Base-by-base conservation (phyloP, 139 green algal species). In the Coccomyxa sp. region DNA sequence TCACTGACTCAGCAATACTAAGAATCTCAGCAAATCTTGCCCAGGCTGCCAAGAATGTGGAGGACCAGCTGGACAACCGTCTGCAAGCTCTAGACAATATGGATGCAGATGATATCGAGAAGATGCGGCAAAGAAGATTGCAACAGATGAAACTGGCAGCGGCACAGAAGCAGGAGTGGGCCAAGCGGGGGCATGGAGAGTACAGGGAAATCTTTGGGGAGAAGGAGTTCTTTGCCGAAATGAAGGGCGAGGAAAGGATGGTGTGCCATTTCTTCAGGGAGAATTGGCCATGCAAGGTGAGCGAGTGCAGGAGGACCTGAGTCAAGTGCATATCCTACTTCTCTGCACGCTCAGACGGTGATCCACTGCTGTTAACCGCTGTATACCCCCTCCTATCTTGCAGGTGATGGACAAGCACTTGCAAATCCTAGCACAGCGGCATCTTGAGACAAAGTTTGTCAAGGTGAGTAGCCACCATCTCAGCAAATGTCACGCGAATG, bases 371-470 rank as follows among this genome's bases (percentile, higher is more conserved):
- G 63, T 25, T 28, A 9, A 21, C 63, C 18, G 18, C 63, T 71
- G 18, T 25, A 71, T 9, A 71, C 63, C 21, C 63, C 21, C 63
- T 71, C n/a, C n/a, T n/a, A n/a, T 30, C 12, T 12, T 98, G 96
- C 91, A 97, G 90, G 95, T 99, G 79, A 93, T 99, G 88, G 94
- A 99, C 91, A 97, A 96, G 89, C 96, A 99, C 86, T 58, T 99
- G 25, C n/a, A 82, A 13, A 81, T 85, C 18, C 86, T 99, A 18
- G 86, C 88, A 0, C 82, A 83, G 67, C 91, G 93, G 71, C 94
- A 98, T 85, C 94, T 98, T 86, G 90, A 92, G 28, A 98, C 95
- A 18, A 90, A 94, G 14, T 99, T 99, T 89, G 93, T 98, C 84
- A 98, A 97, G 88, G 78, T 98, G 58, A 58, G 10, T 90, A 79